phyloP scores from a whole-genome alignment of 2,329 filamentous ascomycete genomes.

The Alternaria brassicae region DNA sequence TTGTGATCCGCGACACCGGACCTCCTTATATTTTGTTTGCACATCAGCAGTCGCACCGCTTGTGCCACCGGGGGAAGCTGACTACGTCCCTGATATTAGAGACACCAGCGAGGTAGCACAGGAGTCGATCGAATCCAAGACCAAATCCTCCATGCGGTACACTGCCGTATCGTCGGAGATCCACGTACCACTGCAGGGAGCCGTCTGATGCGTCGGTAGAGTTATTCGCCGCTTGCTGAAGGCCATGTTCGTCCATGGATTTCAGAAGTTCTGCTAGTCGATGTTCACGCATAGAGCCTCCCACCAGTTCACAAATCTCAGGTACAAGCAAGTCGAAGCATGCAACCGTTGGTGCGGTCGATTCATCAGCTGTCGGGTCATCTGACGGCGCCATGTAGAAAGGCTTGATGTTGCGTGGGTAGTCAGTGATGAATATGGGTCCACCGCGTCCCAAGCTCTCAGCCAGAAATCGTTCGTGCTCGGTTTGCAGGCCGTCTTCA shows the following conservation, averaged over 20 bases:
- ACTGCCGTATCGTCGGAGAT: constrained; percentile 88
- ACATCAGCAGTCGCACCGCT: constrained; percentile 60
- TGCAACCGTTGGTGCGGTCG: constrained; percentile 67
- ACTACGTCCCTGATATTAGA: constrained; percentile 85
- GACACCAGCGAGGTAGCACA: constrained; percentile 83
- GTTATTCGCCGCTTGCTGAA: constrained; percentile 53
- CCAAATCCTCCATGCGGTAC: constrained; percentile 92
- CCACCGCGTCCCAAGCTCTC: constrained; percentile 66
- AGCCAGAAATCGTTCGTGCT: constrained; percentile 91
- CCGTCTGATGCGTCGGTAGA: constrained; percentile 30
- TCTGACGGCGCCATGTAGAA: constrained; percentile 78
- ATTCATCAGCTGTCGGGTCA: constrained; percentile 16
- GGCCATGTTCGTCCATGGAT: constrained; percentile 73
- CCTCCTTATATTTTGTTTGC: constrained; percentile 10
- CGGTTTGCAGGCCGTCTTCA: constrained; percentile 79
- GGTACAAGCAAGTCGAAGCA: constrained; percentile 92
- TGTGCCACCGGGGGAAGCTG: constrained; percentile 78
- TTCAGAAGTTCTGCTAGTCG: constrained; percentile 70
- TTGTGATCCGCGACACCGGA: constrained; percentile 13
- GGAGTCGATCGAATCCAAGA: constrained; percentile 83
- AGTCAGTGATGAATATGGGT: constrained; percentile 92
- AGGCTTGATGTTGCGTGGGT: constrained; percentile 86
- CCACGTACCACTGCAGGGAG: constrained; percentile 80
- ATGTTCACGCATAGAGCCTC: constrained; percentile 89
- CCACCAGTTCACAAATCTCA: constrained; percentile 84